Percentiles rank a stretch among this genome's conserved stretches.
Conservation (phyloP, 2,329 filamentous ascomycete genomes). For the Trichocomaceae sp. region DNA sequence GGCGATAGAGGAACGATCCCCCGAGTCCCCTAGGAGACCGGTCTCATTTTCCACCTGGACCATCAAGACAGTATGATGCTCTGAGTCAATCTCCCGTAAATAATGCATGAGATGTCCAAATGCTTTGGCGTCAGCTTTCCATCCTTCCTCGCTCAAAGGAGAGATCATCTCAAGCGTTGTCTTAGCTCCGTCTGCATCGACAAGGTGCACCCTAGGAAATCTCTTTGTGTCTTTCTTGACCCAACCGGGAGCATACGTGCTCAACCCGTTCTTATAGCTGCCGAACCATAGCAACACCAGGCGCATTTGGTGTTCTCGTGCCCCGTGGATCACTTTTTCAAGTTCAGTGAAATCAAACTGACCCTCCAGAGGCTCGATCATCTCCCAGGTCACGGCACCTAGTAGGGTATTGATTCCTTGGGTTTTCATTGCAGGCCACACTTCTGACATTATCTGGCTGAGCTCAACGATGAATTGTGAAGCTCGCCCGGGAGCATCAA, state of each 20-base stretch:
- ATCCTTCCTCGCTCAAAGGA: conserved; percentile 32
- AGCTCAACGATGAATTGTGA: conserved; percentile 44
- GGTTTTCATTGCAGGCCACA: conserved; percentile 38
- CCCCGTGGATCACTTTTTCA: conserved; percentile 34
- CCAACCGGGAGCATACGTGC: conserved; percentile 35
- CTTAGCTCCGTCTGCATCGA: conserved; percentile 16
- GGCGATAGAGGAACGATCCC: conserved; percentile 41
- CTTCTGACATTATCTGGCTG: conserved; percentile 39
- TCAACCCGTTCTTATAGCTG: conserved; percentile 42
- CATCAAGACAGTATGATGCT: conserved; percentile 48
- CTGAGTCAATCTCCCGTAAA: conserved; percentile 39
- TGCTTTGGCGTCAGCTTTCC: conserved; percentile 34
- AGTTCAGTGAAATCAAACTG: conserved; percentile 39
- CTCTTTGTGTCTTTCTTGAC: conserved; percentile 24
- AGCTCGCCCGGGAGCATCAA: neutral
- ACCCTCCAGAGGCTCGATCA: conserved; percentile 42
- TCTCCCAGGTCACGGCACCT: conserved; percentile 43
- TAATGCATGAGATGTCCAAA: conserved; percentile 36
- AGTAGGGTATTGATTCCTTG: conserved; percentile 42
- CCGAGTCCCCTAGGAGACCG: conserved; percentile 47
- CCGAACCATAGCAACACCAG: conserved; percentile 45
- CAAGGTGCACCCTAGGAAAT: neutral
- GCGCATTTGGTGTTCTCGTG: conserved; percentile 33
- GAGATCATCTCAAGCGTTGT: conserved; percentile 29
- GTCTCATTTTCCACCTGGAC: conserved; percentile 53